Conservation (phyloP, 2,329 filamentous ascomycete genomes). For the Colletotrichum lupini region DNA sequence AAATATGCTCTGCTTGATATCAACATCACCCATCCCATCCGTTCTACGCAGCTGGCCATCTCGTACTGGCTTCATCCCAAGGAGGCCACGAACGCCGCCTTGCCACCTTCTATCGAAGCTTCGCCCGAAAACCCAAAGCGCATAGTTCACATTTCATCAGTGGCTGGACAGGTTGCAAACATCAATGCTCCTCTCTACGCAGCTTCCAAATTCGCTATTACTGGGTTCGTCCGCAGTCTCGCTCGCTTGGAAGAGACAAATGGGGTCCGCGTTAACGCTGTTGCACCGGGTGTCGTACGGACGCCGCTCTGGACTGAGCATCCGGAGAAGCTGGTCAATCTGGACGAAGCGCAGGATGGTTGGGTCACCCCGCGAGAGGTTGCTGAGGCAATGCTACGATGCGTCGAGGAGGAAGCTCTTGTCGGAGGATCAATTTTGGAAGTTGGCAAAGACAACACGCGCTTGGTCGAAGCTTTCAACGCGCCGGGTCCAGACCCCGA, state of each 20-base stretch:
- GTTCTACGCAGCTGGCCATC: slow-evolving; percentile 52
- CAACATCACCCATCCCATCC: slow-evolving; percentile 55
- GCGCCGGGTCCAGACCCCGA: slow-evolving; percentile 51
- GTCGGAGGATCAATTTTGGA: slow-evolving; percentile 55
- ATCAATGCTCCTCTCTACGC: slow-evolving; percentile 51
- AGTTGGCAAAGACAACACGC: slow-evolving; percentile 45
- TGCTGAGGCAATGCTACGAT: slow-evolving; percentile 55
- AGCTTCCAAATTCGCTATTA: slow-evolving; percentile 52
- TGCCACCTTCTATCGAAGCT: slow-evolving; percentile 23
- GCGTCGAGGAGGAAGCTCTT: slow-evolving; percentile 46
- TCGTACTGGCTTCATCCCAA: slow-evolving; percentile 49
- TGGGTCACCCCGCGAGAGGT: slow-evolving; percentile 57
- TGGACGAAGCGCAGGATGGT: slow-evolving; percentile 47
- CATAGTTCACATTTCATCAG: slow-evolving; percentile 50
- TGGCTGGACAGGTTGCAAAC: slow-evolving; percentile 49
- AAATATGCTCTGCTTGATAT: slow-evolving; percentile 52
- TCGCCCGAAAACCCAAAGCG: slow-evolving; percentile 46
- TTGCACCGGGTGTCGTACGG: slow-evolving; percentile 54
- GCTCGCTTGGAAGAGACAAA: slow-evolving; percentile 45
- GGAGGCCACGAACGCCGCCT: background rate
- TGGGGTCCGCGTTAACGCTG: slow-evolving; percentile 53
- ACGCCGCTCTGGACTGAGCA: slow-evolving; percentile 59
- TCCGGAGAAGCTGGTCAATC: slow-evolving; percentile 52
- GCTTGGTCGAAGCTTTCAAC: slow-evolving; percentile 47
- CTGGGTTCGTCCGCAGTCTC: slow-evolving; percentile 54